A percentile compares a stretch with the other conserved stretches of the same genome.
These are phyloP conservation scores for Clohesyomyces aquaticus DNA, from an alignment of 495 filamentous ascomycete species.

Conservation along the genomic window DNA sequence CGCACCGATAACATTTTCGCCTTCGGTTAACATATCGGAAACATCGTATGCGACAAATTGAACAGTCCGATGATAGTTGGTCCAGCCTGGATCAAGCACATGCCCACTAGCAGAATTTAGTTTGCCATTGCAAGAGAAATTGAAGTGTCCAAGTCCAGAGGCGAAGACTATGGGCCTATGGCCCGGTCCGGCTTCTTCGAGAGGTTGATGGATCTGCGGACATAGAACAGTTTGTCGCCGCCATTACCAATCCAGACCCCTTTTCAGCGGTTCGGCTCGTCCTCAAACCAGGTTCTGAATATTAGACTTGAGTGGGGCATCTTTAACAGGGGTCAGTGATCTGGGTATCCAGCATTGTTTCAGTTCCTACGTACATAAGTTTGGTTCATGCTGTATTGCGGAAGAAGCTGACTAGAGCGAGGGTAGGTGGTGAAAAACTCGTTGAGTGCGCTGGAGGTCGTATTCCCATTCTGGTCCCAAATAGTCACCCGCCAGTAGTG, in stretches of 20 bases:
- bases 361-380: no score
- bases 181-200: not conserved
- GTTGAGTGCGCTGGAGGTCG: not conserved
- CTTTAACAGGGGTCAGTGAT: no score
- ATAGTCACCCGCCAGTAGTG: conserved; percentile 1
- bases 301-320: conserved; percentile 2
- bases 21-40: not conserved
- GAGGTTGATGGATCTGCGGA: not conserved
- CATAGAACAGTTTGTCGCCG: conserved; percentile 2
- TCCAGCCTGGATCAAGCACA: not conserved
- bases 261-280: not conserved
- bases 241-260: conserved; percentile 1
- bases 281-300: not conserved
- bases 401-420: not conserved
- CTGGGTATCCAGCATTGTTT: no score
- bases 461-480: not conserved
- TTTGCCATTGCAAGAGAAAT: conserved; percentile 1
- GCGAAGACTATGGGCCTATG: not conserved
- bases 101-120: not conserved
- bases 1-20: not conserved
- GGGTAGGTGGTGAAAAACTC: not conserved
- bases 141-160: not conserved
- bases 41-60: conserved; percentile 3
- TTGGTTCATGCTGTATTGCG: conserved; percentile 1
- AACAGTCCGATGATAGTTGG: not conserved